Evolutionary conservation across 345 rosid genomes (phyloP).

Genomic region (Clarkia xantiana): DNA sequence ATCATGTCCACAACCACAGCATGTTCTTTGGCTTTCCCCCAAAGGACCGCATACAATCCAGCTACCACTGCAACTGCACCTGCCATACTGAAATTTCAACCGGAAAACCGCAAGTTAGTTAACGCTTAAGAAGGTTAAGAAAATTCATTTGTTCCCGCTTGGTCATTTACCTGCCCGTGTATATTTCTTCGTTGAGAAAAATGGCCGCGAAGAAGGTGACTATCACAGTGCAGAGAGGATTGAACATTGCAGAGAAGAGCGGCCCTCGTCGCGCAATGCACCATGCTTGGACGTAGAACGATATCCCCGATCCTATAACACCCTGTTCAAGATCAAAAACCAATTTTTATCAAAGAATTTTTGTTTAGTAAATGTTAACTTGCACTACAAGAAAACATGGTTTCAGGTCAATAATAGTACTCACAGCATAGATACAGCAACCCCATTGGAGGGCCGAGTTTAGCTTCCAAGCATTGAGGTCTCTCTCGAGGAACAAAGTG

Average conservation of each 20-base stretch:
- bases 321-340: conserved; percentile 17
- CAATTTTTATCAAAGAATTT: no score
- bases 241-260: conserved; percentile 50
- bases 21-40: conserved; percentile 22
- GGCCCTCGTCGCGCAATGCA: conserved; percentile 49
- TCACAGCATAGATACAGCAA: conserved; percentile 31
- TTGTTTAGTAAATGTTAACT: no score
- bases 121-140: not conserved
- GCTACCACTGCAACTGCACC: conserved; percentile 14
- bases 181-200: conserved; percentile 38
- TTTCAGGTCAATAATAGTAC: not conserved
- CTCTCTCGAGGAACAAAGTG: conserved; percentile 31
- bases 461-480: conserved; percentile 34
- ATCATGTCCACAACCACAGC: not conserved
- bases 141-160: not conserved
- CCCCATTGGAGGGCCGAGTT: conserved; percentile 32
- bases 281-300: conserved; percentile 60
- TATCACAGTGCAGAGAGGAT: conserved; percentile 44
- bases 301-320: conserved; percentile 24
- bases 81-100: conserved; percentile 8
- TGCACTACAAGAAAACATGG: no score
- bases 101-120: not conserved
- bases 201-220: conserved; percentile 42
- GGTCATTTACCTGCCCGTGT: conserved; percentile 30
- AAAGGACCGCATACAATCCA: conserved; percentile 16